Percentiles rank a stretch among this genome's conserved stretches.
phyloP scores from a whole-genome alignment of 2,329 filamentous ascomycete species.

The Leptographium galeiforme region DNA sequence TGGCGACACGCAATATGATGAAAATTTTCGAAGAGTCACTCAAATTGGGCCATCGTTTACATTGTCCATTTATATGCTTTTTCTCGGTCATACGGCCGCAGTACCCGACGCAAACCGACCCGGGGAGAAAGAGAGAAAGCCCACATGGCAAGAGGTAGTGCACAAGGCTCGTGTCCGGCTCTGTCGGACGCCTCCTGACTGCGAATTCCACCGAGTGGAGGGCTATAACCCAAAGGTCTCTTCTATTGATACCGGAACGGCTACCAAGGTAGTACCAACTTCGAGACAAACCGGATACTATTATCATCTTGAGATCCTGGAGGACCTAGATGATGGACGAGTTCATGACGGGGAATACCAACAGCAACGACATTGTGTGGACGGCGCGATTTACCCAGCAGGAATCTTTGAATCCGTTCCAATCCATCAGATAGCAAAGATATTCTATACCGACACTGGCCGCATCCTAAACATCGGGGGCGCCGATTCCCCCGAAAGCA shows the following conservation, averaged over 20 bases:
- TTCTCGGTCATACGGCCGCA: slow-evolving; percentile 51
- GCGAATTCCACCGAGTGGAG: slow-evolving; percentile 27
- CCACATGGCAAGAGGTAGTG: slow-evolving; percentile 91
- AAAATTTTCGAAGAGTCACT: slow-evolving; percentile 46
- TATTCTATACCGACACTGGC: slow-evolving; percentile 86
- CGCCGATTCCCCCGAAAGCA: slow-evolving; percentile 49
- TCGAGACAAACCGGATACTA: slow-evolving; percentile 37
- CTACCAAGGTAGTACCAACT: slow-evolving; percentile 11
- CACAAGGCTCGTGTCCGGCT: slow-evolving; percentile 84
- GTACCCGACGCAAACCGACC: slow-evolving; percentile 16
- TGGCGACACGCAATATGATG: slow-evolving; percentile 71
- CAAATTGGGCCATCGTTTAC: slow-evolving; percentile 83
- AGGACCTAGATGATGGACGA: slow-evolving; percentile 56
- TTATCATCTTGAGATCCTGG: slow-evolving; percentile 70
- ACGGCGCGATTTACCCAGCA: slow-evolving; percentile 26
- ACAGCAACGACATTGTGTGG: slow-evolving; percentile 12
- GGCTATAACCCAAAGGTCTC: slow-evolving; percentile 16
- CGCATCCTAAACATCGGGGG: slow-evolving; percentile 69
- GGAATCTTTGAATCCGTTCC: slow-evolving; percentile 42
- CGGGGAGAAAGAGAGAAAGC: slow-evolving; percentile 41
- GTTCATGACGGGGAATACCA: slow-evolving; percentile 30
- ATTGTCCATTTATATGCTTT: slow-evolving; percentile 89
- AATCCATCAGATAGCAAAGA: slow-evolving; percentile 58
- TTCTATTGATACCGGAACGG: neutral
- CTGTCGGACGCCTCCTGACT: slow-evolving; percentile 50